Evolutionary conservation across 495 filamentous ascomycete genomes (phyloP).

Genomic region (Penicillium pancosmium): DNA sequence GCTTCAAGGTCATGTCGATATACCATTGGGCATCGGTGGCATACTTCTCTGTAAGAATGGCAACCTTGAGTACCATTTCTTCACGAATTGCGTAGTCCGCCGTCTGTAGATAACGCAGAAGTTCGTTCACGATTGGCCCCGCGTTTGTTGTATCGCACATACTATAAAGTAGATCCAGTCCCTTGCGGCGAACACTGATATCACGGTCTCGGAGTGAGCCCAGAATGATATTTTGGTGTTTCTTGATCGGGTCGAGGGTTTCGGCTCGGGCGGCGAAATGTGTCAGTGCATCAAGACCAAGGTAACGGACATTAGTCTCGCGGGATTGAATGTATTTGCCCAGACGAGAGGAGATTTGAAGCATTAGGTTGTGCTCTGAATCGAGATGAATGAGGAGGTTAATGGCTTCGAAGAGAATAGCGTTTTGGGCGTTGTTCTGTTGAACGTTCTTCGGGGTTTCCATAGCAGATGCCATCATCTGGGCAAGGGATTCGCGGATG

Average conservation of each 20-base stretch:
- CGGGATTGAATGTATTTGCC: constrained; percentile 96
- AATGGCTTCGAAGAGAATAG: constrained; percentile 97
- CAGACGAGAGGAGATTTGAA: constrained; percentile 90
- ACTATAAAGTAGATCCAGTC: constrained; percentile 95
- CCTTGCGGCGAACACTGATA: constrained; percentile 95
- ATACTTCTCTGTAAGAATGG: constrained; percentile 97
- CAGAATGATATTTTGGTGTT: constrained; percentile 94
- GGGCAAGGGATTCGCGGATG: constrained; percentile 88
- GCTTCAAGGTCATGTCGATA: constrained; percentile 92
- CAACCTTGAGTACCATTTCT: constrained; percentile 99
- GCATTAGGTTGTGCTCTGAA: constrained; percentile 92
- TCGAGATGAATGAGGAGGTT: constrained; percentile 99
- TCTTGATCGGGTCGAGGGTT: constrained; percentile 95
- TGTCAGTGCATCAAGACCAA: constrained; percentile 97
- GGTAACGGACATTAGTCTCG: constrained; percentile 97
- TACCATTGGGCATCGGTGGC: constrained; percentile 99
- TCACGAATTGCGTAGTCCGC: constrained; percentile 97
- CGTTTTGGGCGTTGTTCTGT: constrained; percentile 99
- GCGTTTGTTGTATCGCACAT: constrained; percentile 98
- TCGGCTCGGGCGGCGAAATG: constrained; percentile 95
- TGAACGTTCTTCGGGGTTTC: constrained; percentile 98
- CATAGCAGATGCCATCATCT: constrained; percentile 85
- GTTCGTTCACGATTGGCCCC: constrained; percentile 87
- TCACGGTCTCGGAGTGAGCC: constrained; percentile 93
- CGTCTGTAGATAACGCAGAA: constrained; percentile 91